Percentiles rank a stretch among this genome's conserved stretches.
Evolutionary conservation across 106 monocot genomes (phyloP).

Genomic region (Cymbidium sinense): DNA sequence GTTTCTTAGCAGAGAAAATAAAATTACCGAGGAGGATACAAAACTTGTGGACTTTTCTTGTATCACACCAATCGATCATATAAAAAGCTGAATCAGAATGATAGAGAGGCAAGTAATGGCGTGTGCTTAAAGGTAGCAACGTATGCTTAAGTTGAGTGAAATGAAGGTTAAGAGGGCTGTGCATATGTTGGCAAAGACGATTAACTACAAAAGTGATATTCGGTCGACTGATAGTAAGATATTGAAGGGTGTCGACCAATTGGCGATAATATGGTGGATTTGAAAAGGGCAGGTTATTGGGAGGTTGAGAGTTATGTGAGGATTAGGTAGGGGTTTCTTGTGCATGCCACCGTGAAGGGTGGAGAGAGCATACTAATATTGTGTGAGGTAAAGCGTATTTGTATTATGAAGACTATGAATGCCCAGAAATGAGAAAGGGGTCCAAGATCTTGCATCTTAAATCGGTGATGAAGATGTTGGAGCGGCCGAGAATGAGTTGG

Average conservation of each 20-base stretch:
- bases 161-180: neutral
- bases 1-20: neutral
- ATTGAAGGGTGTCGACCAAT: neutral
- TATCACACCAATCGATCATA: no score
- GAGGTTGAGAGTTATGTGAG: neutral
- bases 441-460: no score
- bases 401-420: neutral
- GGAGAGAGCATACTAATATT: neutral
- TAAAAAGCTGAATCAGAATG: neutral
- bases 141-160: neutral
- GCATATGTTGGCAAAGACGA: neutral
- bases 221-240: neutral
- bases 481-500: no score
- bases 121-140: neutral
- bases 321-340: neutral
- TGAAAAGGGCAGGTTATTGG: neutral
- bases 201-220: neutral
- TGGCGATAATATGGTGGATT: neutral
- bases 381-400: no score
- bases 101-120: neutral
- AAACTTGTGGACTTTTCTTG: neutral
- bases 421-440: no score
- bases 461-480: no score
- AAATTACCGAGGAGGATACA: neutral
- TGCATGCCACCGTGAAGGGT: neutral